A percentile compares a stretch with the other conserved stretches of the same genome.
Evolutionary conservation across 108 stramenopile species (phyloP).

Genomic region (Epithemia pelagica): DNA sequence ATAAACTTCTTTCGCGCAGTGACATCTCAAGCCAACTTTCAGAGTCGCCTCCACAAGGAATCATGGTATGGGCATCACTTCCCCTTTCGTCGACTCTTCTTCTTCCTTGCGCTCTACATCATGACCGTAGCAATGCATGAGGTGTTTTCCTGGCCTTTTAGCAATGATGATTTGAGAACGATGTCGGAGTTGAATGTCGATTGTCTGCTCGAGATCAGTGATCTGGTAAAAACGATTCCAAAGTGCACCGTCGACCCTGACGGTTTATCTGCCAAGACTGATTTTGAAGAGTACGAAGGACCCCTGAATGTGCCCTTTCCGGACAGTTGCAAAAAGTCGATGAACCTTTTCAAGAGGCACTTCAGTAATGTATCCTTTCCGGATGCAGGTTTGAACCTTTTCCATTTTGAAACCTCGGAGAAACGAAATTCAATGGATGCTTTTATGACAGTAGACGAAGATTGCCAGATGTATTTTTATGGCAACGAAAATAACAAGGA

Average conservation of each 20-base stretch:
- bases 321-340: no score
- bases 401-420: no score
- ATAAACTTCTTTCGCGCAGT: neutral
- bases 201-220: neutral
- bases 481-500: neutral
- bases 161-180: neutral
- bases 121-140: neutral
- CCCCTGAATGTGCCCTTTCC: neutral
- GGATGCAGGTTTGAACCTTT: no score
- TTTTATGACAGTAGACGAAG: neutral
- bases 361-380: no score
- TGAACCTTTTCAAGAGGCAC: no score
- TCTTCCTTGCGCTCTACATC: neutral
- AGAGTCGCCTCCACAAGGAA: neutral
- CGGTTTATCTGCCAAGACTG: neutral
- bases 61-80: neutral
- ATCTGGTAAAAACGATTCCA: neutral
- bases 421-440: neutral
- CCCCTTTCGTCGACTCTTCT: neutral
- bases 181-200: neutral
- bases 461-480: neutral
- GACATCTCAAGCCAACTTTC: neutral
- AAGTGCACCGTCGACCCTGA: neutral
- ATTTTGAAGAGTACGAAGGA: neutral
- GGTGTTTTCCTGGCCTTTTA: neutral